phyloP scores from a whole-genome alignment of 805 yeast species.

The Scheffersomyces amazonensis region DNA sequence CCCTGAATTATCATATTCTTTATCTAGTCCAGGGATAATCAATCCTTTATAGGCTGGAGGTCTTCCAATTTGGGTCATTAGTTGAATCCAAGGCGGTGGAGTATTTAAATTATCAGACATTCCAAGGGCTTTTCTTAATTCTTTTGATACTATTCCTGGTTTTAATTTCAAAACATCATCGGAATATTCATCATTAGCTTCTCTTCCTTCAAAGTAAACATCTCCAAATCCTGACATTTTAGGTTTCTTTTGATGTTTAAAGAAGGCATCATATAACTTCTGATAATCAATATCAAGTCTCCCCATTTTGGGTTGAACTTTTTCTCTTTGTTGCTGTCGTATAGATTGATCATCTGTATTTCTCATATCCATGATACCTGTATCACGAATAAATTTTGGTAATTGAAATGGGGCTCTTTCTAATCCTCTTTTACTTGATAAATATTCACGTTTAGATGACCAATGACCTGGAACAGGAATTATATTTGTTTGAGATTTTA shows the following conservation, averaged over 20 bases:
- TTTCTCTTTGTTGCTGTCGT: constrained; percentile 73
- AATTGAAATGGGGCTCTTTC: constrained; percentile 72
- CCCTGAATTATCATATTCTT: constrained; percentile 33
- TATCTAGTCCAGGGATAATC: constrained; percentile 49
- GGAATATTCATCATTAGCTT: constrained; percentile 40
- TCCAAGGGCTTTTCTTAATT: constrained; percentile 67
- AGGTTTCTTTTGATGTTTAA: constrained; percentile 77
- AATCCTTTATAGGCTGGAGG: constrained; percentile 80
- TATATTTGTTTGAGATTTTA: constrained; percentile 64
- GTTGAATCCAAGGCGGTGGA: constrained; percentile 68
- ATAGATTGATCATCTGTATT: constrained; percentile 55
- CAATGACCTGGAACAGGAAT: constrained; percentile 85
- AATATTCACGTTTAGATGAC: constrained; percentile 73
- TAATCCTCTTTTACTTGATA: constrained; percentile 61
- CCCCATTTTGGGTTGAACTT: constrained; percentile 89
- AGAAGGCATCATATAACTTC: constrained; percentile 81
- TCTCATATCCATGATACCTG: constrained; percentile 88
- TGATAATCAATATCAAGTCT: constrained; percentile 81
- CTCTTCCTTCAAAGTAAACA: constrained; percentile 75
- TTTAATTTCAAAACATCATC: constrained; percentile 34
- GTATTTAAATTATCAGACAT: constrained; percentile 44
- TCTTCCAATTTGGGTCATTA: constrained; percentile 68
- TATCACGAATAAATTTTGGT: constrained; percentile 73
- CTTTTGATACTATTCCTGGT: constrained; percentile 70
- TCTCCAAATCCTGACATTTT: constrained; percentile 69